Evolutionary conservation across 441 rosid genomes (phyloP).

Genomic region (Euphorbia schlechtendalii): DNA sequence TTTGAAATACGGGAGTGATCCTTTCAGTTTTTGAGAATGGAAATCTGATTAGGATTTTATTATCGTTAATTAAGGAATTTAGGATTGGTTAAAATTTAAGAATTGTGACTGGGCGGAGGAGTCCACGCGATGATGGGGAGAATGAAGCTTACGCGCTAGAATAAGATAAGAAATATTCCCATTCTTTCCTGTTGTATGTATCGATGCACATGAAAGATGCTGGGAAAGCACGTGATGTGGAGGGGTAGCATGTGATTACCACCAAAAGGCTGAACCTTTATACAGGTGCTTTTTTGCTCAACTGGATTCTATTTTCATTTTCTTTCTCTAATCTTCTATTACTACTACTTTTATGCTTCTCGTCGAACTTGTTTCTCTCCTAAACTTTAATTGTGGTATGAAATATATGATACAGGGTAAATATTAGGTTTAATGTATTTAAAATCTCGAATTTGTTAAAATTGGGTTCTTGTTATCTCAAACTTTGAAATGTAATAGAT

Average conservation of each 20-base stretch:
- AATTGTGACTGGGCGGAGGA: too few species aligned
- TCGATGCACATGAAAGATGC: neutral
- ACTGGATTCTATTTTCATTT: neutral
- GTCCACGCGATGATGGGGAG: neutral
- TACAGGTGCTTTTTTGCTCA: neutral
- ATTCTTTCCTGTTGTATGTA: neutral
- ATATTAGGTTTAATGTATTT: too few species aligned
- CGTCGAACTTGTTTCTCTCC: neutral
- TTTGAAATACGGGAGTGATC: neutral
- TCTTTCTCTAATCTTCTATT: neutral
- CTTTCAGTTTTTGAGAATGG: neutral
- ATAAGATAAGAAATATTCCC: neutral
- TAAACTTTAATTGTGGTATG: too few species aligned
- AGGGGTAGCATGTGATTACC: constrained; percentile 18
- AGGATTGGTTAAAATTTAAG: too few species aligned
- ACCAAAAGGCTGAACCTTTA: neutral
- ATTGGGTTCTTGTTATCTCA: too few species aligned
- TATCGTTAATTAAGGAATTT: neutral
- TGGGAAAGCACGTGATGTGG: constrained; percentile 22
- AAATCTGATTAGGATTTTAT: constrained; percentile 5
- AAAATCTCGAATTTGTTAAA: too few species aligned
- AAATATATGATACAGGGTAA: too few species aligned
- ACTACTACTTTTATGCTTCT: too few species aligned
- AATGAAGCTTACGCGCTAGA: neutral
- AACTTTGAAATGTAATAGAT: too few species aligned